Percentiles rank a stretch among this genome's conserved stretches.
These are phyloP conservation scores for Ceratocystis diversiconidia DNA, from an alignment of 2,329 filamentous ascomycete species.

Conservation along the genomic window DNA sequence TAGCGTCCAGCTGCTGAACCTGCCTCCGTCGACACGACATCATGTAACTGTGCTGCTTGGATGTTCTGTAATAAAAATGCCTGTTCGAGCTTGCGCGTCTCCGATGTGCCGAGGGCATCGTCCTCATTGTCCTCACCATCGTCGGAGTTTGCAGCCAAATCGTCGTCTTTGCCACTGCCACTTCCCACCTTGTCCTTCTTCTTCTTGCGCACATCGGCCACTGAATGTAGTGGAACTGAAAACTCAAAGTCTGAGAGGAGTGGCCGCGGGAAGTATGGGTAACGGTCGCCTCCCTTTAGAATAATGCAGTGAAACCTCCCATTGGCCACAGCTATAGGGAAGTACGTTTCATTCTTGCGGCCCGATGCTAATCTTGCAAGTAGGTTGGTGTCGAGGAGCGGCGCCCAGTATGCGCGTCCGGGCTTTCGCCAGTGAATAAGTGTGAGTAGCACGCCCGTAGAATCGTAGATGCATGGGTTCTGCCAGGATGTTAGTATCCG, in stretches of 20 bases:
- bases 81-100: slow-evolving; percentile 60
- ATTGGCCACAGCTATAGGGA: slow-evolving; percentile 84
- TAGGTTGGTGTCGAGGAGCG: slow-evolving; percentile 76
- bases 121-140: slow-evolving; percentile 26
- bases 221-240: slow-evolving; percentile 52
- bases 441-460: slow-evolving; percentile 73
- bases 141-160: slow-evolving; percentile 23
- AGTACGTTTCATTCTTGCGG: slow-evolving; percentile 80
- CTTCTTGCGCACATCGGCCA: slow-evolving; percentile 22
- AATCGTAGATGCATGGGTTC: slow-evolving; percentile 95
- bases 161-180: slow-evolving; percentile 25
- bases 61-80: slow-evolving; percentile 62
- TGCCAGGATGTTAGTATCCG: slow-evolving; percentile 25
- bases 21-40: slow-evolving; percentile 51
- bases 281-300: slow-evolving; percentile 83
- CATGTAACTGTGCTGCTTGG: slow-evolving; percentile 58
- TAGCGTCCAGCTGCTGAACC: slow-evolving; percentile 24
- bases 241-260: slow-evolving; percentile 90
- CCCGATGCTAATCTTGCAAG: slow-evolving; percentile 71
- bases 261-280: slow-evolving; percentile 84
- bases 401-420: slow-evolving; percentile 79
- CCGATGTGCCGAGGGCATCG: slow-evolving; percentile 27
- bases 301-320: slow-evolving; percentile 97
- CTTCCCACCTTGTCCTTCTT: slow-evolving; percentile 24
- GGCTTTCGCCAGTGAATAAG: slow-evolving; percentile 81